Evolutionary conservation across 2,329 filamentous ascomycete species (phyloP), one percentile per base, ranked within the genome.

Genomic region (Akanthomyces uredinophilus): DNA sequence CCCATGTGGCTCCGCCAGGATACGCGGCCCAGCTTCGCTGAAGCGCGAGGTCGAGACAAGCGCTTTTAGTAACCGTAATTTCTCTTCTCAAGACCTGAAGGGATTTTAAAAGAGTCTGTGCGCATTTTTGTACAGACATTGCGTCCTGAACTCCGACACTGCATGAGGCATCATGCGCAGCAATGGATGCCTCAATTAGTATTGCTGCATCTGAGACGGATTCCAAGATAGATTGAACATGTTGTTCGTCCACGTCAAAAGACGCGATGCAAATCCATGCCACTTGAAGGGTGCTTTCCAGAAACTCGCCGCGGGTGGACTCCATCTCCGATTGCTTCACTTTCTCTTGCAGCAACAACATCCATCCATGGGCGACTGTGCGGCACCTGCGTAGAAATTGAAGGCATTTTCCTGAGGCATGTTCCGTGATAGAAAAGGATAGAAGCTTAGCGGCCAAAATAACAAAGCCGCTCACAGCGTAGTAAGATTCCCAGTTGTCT

Each of bases 401-500:
- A 16, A 61, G 50, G 16, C 59, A 61, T 16, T 8, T 32, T 5
- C 2, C 18, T 2, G 39, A 39, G 14, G 32, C 18, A 14, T 37
- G n/a, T 1, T 10, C 2, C 8, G 29, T 5, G 11, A 22, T 14
- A 6, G 60, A 37, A 1, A 62, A 18, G 14, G 60, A 57, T 5
- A 58, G 6, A 3, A 62, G 41, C 6, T 29, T 24, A 7, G 27
- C 18, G 13, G 39, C 27, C 7, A 62, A 20, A 2, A 46, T 8
- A 37, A 51, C 37, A 11, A 58, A 27, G 4, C 46, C 29, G n/a
- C n/a, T 37, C 3, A 58, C 18, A 8, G 60, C 60, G 22, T 43
- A 22, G 24, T 56, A 51, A 1, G 60, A 43, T 24, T 62, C 52
- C 60, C 60, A 62, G 11, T 62, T 62, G 1, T 56, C 43, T 11